A percentile compares a stretch with the other conserved stretches of the same genome.
phyloP scores from a whole-genome alignment of 768 basidiomycete genomes.

The Tulasnella sp. region DNA sequence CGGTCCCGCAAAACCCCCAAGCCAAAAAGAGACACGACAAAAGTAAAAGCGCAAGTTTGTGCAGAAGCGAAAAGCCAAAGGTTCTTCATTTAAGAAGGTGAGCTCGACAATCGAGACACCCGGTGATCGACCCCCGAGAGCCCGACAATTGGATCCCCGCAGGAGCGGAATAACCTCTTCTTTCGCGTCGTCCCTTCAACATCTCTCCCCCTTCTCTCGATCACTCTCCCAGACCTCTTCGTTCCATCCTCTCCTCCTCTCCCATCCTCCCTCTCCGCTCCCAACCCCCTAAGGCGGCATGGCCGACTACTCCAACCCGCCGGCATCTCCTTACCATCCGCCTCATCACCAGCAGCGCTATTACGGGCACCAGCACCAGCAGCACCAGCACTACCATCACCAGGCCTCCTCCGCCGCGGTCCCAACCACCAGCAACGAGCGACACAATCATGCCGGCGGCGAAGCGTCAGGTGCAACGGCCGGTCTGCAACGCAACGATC shows the following conservation, averaged over 20 bases:
- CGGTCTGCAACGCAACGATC: neutral
- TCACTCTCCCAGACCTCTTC: constrained; percentile 41
- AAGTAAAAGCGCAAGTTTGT: no score
- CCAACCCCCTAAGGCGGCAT: neutral
- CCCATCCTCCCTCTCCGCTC: constrained; percentile 38
- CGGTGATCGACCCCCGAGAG: constrained; percentile 19
- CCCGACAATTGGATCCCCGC: constrained; percentile 21
- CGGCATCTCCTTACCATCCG: neutral
- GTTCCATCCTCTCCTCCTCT: constrained; percentile 34
- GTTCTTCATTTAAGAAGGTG: neutral
- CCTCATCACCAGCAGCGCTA: neutral
- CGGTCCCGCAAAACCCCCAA: neutral
- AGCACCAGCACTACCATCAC: constrained; percentile 26
- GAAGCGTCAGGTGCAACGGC: neutral
- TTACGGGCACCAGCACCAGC: neutral
- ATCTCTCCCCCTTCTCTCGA: constrained; percentile 42
- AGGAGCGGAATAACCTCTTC: constrained; percentile 20
- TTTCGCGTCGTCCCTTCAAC: constrained; percentile 50
- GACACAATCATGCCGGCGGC: neutral
- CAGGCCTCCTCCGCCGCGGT: constrained; percentile 1
- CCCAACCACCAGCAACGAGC: neutral
- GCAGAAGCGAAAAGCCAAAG: neutral
- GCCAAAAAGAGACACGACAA: neutral
- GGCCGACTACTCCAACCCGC: neutral
- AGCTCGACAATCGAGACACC: neutral